Conservation (phyloP, 305 asterid genomes). For the Fraxinus angustifolia region DNA sequence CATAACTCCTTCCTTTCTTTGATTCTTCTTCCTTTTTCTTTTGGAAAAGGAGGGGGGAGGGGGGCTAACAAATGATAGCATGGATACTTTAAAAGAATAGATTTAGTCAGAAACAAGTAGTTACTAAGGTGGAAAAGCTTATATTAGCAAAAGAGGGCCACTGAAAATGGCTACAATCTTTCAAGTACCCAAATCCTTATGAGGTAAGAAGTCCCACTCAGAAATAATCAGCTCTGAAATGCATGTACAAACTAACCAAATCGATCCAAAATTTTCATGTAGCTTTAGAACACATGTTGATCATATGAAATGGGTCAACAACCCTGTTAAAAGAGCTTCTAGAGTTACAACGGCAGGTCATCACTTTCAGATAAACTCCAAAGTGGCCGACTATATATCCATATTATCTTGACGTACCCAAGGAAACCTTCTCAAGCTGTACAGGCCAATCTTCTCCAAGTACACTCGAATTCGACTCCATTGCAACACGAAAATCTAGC, state of each 20-base stretch:
- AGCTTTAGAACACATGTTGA: conserved; percentile 31
- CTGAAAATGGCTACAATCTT: conserved; percentile 29
- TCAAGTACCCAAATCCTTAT: conserved; percentile 32
- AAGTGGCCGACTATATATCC: conserved; percentile 12
- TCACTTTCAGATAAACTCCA: conserved; percentile 24
- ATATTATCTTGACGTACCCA: conserved; percentile 27
- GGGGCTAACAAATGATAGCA: background rate
- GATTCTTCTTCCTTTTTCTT: background rate
- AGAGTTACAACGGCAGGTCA: conserved; percentile 25
- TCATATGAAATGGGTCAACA: conserved; percentile 28
- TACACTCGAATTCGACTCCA: conserved; percentile 47
- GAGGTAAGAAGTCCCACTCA: conserved; percentile 32
- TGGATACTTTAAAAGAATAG: conserved; percentile 15
- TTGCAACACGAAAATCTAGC: conserved; percentile 44
- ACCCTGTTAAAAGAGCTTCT: conserved; percentile 30
- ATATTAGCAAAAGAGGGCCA: conserved; percentile 17
- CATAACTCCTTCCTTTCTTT: background rate
- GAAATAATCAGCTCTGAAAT: conserved; percentile 47
- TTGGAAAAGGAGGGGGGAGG: background rate
- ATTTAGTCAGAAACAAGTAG: conserved; percentile 29
- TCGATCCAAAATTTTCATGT: conserved; percentile 33
- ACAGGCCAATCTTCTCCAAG: conserved; percentile 58
- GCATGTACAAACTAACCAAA: conserved; percentile 52
- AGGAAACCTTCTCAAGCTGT: conserved; percentile 45
- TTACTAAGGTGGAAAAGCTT: conserved; percentile 2